These are phyloP conservation scores for Grammothele lineata DNA, from an alignment of 768 basidiomycete species.

Conservation along the genomic window DNA sequence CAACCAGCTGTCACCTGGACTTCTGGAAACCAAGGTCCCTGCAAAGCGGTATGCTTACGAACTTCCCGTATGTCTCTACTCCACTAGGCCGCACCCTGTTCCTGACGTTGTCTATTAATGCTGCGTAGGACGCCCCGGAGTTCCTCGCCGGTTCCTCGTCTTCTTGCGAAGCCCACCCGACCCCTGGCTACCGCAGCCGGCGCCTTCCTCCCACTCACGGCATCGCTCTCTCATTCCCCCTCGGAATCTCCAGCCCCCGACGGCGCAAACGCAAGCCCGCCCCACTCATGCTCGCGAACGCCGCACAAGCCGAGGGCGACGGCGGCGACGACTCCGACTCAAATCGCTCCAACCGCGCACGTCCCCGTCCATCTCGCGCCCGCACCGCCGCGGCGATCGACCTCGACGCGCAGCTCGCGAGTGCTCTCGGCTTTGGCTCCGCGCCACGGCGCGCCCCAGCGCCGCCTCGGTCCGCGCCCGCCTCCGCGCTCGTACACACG, in stretches of 20 bases:
- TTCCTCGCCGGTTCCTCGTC: conserved; percentile 20
- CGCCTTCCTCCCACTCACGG: background rate
- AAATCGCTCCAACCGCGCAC: too few relatives aligned
- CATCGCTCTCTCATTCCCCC: background rate
- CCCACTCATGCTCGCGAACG: conserved; percentile 8
- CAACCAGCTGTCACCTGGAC: background rate
- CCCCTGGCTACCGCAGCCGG: conserved; percentile 14
- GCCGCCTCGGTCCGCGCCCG: background rate
- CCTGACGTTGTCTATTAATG: background rate
- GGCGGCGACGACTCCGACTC: too few relatives aligned
- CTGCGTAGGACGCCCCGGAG: conserved; percentile 14
- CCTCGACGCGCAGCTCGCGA: background rate
- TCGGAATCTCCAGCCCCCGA: background rate
- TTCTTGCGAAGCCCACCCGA: conserved; percentile 9
- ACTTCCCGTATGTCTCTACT: conserved; percentile 10
- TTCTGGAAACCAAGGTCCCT: background rate
- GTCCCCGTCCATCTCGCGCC: too few relatives aligned
- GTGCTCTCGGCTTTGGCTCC: background rate
- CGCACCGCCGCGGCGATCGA: background rate
- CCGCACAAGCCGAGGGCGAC: conserved; percentile 4
- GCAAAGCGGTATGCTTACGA: conserved; percentile 16
- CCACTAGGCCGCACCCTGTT: background rate
- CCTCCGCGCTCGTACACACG: background rate
- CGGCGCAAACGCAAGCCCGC: conserved; percentile 10
- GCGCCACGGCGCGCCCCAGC: background rate